phyloP scores from a whole-genome alignment of 2,329 filamentous ascomycete species.

The Sporothrix brunneoviolacea region DNA sequence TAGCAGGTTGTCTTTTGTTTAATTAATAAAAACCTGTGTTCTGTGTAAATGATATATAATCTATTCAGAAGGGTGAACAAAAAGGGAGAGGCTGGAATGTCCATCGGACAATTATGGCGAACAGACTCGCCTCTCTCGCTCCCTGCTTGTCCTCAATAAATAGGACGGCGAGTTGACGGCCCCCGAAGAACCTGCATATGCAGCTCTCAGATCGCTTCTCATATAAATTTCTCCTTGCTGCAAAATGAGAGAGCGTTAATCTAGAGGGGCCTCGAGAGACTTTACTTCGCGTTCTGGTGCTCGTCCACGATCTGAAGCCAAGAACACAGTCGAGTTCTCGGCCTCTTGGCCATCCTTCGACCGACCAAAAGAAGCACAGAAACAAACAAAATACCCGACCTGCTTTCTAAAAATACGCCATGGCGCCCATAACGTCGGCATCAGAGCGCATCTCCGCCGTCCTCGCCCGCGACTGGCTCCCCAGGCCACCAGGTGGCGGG shows the following conservation, averaged over 20 bases:
- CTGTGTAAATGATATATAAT: too few relatives aligned
- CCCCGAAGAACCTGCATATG: not conserved
- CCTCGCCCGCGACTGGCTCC: constrained; percentile 3
- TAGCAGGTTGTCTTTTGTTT: too few relatives aligned
- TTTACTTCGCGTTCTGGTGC: too few relatives aligned
- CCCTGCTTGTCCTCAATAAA: not conserved
- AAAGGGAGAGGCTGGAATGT: constrained; percentile 2
- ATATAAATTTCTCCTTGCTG: too few relatives aligned
- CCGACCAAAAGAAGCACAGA: too few relatives aligned
- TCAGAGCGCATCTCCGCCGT: not conserved
- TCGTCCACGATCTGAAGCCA: too few relatives aligned
- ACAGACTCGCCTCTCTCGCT: not conserved
- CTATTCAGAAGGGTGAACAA: too few relatives aligned
- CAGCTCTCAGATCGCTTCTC: not conserved
- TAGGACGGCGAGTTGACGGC: not conserved
- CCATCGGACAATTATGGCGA: not conserved
- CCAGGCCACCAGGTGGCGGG: not conserved
- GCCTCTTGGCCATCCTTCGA: not conserved
- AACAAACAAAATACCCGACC: too few relatives aligned
- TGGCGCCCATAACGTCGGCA: not conserved
- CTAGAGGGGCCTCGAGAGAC: too few relatives aligned
- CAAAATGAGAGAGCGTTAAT: too few relatives aligned
- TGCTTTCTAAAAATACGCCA: not conserved
- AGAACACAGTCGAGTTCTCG: too few relatives aligned
- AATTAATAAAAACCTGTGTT: too few relatives aligned